Base-by-base conservation (phyloP, 805 yeast species). In the Nakazawaea anatomiae region DNA sequence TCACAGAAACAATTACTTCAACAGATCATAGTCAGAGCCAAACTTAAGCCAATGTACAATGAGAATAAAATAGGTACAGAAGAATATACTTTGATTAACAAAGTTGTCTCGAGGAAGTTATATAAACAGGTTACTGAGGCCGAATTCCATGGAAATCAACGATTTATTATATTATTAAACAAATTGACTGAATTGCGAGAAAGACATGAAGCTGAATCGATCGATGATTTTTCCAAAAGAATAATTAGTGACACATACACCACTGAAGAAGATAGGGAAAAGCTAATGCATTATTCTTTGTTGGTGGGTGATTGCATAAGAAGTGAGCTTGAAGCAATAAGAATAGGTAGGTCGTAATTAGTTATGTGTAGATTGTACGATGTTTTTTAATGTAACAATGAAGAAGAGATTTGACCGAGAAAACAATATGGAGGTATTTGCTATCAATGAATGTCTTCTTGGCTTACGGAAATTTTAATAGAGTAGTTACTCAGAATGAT, bases 1-100 rank as follows among this genome's bases (percentile, higher is more conserved):
- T 74, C 72, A 12, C 81, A 80, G 54, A 87, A 87, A 58, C 60
- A 68, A 18, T 64, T 68, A 35, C 75, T 87, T 12, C 94, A 87
- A 60, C 70, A 68, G 25, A 60, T 76, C 46, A 65, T 80, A 34
- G 82, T 87, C 9, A 67, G 89, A 40, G 69, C 73, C 18, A 71
- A 68, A 18, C 60, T 87, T 45, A 68, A 80, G 46, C 77, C 79
- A 2, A 62, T 75, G 30, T 82, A 79, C 58, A 63, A 57, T 32
- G 68, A 66, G 31, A 67, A 67, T 4, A 69, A 70, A 47, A 53
- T 61, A 7, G 50, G 59, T 8, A 52, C 60, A 9, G 49, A 52
- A 1, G 42, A 55, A 28, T 88, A 83, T 60, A 84, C 89, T 3
- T 63, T 62, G 12, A 73, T 87, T 50, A 87, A 87, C 65, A 79